Evolutionary conservation across 495 filamentous ascomycete genomes (phyloP).

Genomic region (Daldinia childiae): DNA sequence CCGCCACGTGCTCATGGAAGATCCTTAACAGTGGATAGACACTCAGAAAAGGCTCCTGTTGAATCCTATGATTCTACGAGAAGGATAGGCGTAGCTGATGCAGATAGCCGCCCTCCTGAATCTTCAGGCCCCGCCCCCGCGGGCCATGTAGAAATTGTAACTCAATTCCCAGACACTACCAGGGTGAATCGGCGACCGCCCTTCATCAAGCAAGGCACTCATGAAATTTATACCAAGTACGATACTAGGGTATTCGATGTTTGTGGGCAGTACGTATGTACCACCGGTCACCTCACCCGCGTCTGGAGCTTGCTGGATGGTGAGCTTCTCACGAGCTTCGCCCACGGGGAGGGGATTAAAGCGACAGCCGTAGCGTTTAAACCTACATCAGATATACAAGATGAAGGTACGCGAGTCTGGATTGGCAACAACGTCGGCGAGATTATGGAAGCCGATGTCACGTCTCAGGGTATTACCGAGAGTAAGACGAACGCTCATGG

Average conservation of each 20-base stretch:
- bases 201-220: constrained; percentile 70
- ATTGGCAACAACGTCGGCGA: constrained; percentile 88
- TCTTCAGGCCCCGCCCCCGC: constrained; percentile 26
- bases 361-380: constrained; percentile 86
- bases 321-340: constrained; percentile 78
- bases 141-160: constrained; percentile 39
- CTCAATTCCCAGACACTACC: constrained; percentile 82
- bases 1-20: constrained; percentile 56
- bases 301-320: constrained; percentile 88
- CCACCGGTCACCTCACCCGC: constrained; percentile 81
- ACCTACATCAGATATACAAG: constrained; percentile 73
- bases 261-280: constrained; percentile 87
- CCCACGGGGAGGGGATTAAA: constrained; percentile 81
- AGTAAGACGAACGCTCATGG: constrained; percentile 77
- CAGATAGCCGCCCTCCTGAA: constrained; percentile 45
- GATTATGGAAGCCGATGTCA: constrained; percentile 85
- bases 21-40: constrained; percentile 60
- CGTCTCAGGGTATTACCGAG: constrained; percentile 69
- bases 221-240: constrained; percentile 82
- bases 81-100: constrained; percentile 29
- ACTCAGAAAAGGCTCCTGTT: constrained; percentile 46
- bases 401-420: constrained; percentile 89
- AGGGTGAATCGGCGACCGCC: constrained; percentile 86
- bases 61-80: constrained; percentile 49
- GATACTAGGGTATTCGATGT: constrained; percentile 87